Base-by-base conservation (phyloP, 1,284 basidiomycete species). In the Mrakiaceae sp. region DNA sequence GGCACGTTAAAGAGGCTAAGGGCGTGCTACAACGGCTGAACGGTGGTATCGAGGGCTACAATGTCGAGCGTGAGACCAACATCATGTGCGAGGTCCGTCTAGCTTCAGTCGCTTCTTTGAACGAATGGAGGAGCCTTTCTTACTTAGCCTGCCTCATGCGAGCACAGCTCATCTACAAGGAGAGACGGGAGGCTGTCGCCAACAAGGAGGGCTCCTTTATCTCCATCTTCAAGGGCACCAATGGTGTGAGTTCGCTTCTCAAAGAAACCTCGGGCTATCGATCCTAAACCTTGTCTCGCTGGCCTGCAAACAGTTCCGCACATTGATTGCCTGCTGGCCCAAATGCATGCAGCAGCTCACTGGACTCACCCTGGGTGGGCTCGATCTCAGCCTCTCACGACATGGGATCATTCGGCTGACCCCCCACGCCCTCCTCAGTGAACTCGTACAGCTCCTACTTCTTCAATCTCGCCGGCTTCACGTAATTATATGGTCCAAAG, bases 21-120 rank as follows among this genome's bases (percentile, higher is more conserved):
- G 64, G 60, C 9, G 60, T 69, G 47, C 63, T 73, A 12, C 52
- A 56, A 0, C 55, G 68, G 14, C 61, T 73, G 5, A 70, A 72
- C 66, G 71, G 72, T 14, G 62, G 66, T n/a, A 69, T 72, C 46
- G 61, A 66, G 12, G 71, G 71, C 5, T 72, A 72, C 66, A 70
- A 72, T 55, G 71, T 71, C 43, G 72, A 72, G 43, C 68, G 64
- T 53, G 71, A 72, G 51, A 70, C 71, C 64, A 52, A 67, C 27
- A 61, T 72, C 16, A 68, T 72, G 56, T 58, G 44, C 12, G 16
- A 46, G 12, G 56, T 46, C 14, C 12, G 5, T 16, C 9, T 53
- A n/a, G 10, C 52, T 27, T 53, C 8, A 4, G 27, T 27, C 27
- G 27, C 27, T 27, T 27, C 27, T 27, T 2, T 27, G 27, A 27